Conservation (phyloP, 805 yeast species). For the Wilhelminamyces savonicus region DNA sequence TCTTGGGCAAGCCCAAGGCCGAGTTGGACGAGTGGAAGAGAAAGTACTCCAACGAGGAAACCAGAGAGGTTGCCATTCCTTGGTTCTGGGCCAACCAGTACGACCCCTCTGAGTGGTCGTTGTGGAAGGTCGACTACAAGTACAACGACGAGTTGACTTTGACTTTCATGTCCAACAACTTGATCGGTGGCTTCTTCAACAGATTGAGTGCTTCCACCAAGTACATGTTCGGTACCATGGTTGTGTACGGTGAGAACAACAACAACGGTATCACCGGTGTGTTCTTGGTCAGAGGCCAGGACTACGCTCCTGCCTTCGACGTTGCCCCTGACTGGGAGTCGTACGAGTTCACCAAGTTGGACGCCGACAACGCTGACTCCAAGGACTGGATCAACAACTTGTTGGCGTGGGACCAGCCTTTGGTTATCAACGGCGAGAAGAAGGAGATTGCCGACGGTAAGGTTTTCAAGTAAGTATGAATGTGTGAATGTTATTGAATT, state of each 20-base stretch:
- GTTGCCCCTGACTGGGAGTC: slow-evolving; percentile 99
- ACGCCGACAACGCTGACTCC: slow-evolving; percentile 69
- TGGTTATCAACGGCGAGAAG: slow-evolving; percentile 67
- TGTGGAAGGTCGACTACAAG: slow-evolving; percentile 93
- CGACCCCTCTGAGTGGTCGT: slow-evolving; percentile 89
- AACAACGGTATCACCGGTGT: slow-evolving; percentile 96
- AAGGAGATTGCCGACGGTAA: slow-evolving; percentile 95
- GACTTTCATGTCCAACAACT: slow-evolving; percentile 97
- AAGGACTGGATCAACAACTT: slow-evolving; percentile 78
- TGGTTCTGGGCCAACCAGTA: slow-evolving; percentile 94
- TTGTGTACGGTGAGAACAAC: slow-evolving; percentile 98
- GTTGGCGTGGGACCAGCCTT: slow-evolving; percentile 99
- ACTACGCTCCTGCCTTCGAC: slow-evolving; percentile 81
- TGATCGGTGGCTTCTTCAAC: slow-evolving; percentile 96
- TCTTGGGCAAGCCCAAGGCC: slow-evolving; percentile 65
- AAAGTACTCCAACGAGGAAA: slow-evolving; percentile 93
- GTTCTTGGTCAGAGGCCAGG: slow-evolving; percentile 94
- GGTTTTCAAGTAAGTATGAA: slow-evolving; percentile 76
- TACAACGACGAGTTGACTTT: slow-evolving; percentile 96
- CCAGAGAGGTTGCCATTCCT: slow-evolving; percentile 89
- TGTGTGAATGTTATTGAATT: too few species aligned
- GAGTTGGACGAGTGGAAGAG: slow-evolving; percentile 93
- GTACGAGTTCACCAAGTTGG: slow-evolving; percentile 76
- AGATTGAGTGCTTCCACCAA: slow-evolving; percentile 88
- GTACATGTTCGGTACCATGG: slow-evolving; percentile 88